phyloP scores from a whole-genome alignment of 257 asterid genomes.

The Anisodus acutangulus region DNA sequence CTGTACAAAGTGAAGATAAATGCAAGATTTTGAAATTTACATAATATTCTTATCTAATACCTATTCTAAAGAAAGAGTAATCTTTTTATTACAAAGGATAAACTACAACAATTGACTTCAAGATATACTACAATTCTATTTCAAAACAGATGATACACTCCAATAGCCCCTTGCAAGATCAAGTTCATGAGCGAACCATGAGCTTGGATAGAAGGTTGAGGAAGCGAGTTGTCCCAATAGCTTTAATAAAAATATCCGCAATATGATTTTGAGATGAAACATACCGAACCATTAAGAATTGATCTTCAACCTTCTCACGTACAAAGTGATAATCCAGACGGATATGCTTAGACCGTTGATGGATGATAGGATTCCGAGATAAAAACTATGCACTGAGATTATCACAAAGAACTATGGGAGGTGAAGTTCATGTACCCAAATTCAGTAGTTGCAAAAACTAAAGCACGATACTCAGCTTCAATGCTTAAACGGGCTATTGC shows the following conservation, averaged over 20 bases:
- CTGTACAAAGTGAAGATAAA: background rate
- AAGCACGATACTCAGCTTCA: background rate
- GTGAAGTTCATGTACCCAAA: background rate
- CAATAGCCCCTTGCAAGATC: background rate
- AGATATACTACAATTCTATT: background rate
- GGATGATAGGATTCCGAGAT: background rate
- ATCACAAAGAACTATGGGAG: background rate
- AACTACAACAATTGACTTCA: background rate
- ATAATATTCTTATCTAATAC: background rate
- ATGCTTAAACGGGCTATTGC: background rate
- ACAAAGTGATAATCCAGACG: background rate
- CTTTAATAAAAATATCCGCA: background rate
- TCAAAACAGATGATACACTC: background rate
- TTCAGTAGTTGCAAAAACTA: background rate
- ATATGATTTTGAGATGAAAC: constrained; percentile 10
- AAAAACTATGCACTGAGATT: background rate
- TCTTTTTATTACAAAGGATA: background rate
- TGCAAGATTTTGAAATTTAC: too few species aligned
- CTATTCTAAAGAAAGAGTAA: too few species aligned
- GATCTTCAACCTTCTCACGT: background rate
- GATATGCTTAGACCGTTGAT: background rate
- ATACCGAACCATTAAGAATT: background rate
- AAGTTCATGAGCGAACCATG: background rate
- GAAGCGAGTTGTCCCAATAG: background rate
- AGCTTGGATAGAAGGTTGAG: background rate